Percentiles rank a stretch among this genome's conserved stretches.
Conservation (phyloP, 345 rosid species). For the Passiflora organensis region DNA sequence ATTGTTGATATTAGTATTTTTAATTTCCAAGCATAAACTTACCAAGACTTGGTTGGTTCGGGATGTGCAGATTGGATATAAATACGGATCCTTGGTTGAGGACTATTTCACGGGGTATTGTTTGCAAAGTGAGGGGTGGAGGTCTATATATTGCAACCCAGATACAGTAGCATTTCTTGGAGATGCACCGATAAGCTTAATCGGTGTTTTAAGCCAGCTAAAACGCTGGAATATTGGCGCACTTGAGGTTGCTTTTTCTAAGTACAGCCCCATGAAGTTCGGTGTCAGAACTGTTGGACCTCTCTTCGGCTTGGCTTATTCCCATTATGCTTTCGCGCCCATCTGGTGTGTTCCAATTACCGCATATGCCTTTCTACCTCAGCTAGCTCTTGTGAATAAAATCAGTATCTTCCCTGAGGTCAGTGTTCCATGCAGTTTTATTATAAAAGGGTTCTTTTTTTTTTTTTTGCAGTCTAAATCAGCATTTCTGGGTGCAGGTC, state of each 20-base stretch:
- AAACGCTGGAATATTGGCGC: conserved; percentile 71
- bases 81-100: conserved; percentile 72
- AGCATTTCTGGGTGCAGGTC: conserved; percentile 19
- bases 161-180: conserved; percentile 55
- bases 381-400: conserved; percentile 44
- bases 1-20: background rate
- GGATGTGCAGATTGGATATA: conserved; percentile 45
- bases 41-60: too few species aligned
- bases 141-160: conserved; percentile 49
- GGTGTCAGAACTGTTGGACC: conserved; percentile 42
- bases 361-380: conserved; percentile 57
- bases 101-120: conserved; percentile 55
- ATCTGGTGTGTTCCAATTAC: conserved; percentile 41
- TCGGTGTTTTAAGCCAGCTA: conserved; percentile 44
- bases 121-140: conserved; percentile 69
- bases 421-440: background rate
- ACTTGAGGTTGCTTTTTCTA: conserved; percentile 42
- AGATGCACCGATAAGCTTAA: conserved; percentile 41
- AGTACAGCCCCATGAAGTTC: conserved; percentile 38
- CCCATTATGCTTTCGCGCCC: conserved; percentile 44
- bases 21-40: too few species aligned
- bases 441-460: too few species aligned
- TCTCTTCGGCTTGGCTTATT: conserved; percentile 33
- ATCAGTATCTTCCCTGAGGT: conserved; percentile 51
- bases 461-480: too few species aligned